Evolutionary conservation across 768 basidiomycete genomes (phyloP).

Genomic region (Phaeotremella skinneri): DNA sequence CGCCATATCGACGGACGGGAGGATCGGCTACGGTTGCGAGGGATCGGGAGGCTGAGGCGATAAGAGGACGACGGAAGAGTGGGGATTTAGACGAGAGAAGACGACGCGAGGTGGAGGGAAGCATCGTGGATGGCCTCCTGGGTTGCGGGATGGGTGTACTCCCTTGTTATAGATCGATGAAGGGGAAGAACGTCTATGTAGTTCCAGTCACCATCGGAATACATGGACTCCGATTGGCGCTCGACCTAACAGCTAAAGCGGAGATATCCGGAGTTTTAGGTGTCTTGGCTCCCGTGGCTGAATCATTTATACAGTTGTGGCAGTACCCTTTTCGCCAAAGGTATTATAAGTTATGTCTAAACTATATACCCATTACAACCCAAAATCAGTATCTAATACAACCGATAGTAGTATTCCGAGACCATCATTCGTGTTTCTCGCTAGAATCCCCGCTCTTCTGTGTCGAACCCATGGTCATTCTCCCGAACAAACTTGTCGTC

Average conservation of each 20-base stretch:
- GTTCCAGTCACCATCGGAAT: background rate
- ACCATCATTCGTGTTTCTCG: too few relatives aligned
- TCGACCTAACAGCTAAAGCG: background rate
- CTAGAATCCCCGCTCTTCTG: background rate
- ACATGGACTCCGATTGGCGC: background rate
- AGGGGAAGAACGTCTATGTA: conserved; percentile 2
- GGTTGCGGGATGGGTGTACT: background rate
- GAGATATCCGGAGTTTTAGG: background rate
- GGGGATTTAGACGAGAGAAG: background rate
- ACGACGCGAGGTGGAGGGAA: conserved; percentile 2
- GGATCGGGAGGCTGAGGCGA: conserved; percentile 24
- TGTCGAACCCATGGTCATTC: background rate
- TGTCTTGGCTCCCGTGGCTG: background rate
- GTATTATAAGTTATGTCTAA: too few relatives aligned
- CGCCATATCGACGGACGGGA: conserved; percentile 89
- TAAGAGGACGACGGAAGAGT: background rate
- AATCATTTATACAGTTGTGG: too few relatives aligned
- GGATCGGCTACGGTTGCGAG: conserved; percentile 55
- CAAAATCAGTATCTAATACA: background rate
- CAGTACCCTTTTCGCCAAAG: too few relatives aligned
- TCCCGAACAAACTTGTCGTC: background rate
- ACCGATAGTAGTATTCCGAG: too few relatives aligned
- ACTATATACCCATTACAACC: background rate
- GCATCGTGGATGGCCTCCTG: background rate
- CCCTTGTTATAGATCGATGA: background rate